Conservation (phyloP, 108 stramenopile genomes). For the Seminavis robusta region DNA sequence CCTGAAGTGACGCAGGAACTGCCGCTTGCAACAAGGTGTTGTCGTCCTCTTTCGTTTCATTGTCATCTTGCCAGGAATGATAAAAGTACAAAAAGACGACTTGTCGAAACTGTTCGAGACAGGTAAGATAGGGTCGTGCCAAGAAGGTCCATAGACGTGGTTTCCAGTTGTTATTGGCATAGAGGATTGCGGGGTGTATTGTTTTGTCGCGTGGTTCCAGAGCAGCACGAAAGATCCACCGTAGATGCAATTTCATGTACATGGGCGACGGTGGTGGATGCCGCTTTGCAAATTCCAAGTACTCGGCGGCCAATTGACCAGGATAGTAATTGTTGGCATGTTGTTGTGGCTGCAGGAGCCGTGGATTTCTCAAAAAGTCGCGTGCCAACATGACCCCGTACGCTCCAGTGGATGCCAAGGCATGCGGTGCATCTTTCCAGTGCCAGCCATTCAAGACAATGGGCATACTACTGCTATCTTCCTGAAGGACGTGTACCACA, state of each 20-base stretch:
- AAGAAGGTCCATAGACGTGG: constrained; percentile 53
- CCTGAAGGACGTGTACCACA: constrained; percentile 30
- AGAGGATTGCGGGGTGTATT: too few relatives aligned
- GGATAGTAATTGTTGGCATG: constrained; percentile 4
- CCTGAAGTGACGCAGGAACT: too few relatives aligned
- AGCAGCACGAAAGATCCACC: constrained; percentile 54
- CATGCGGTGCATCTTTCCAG: constrained; percentile 6
- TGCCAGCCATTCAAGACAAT: constrained; percentile 34
- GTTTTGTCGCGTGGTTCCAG: constrained; percentile 35
- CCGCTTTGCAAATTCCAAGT: constrained; percentile 36
- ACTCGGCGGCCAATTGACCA: constrained; percentile 31
- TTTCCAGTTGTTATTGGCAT: constrained; percentile 28
- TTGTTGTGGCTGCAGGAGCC: constrained; percentile 16
- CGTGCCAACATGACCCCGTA: constrained; percentile 51
- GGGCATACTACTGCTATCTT: constrained; percentile 36
- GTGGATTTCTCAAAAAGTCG: constrained; percentile 42
- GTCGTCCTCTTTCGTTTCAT: too few relatives aligned
- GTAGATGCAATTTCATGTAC: constrained; percentile 54
- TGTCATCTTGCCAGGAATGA: background rate
- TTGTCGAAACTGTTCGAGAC: constrained; percentile 44
- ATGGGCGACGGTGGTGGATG: constrained; percentile 53
- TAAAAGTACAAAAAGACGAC: constrained; percentile 38
- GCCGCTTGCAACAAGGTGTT: too few relatives aligned
- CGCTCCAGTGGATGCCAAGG: constrained; percentile 32
- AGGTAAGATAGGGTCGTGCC: constrained; percentile 46